Percentiles rank a stretch among this genome's conserved stretches.
Conservation (phyloP, 2,329 filamentous ascomycete genomes). For the Rhytidhysteron rufulum region DNA sequence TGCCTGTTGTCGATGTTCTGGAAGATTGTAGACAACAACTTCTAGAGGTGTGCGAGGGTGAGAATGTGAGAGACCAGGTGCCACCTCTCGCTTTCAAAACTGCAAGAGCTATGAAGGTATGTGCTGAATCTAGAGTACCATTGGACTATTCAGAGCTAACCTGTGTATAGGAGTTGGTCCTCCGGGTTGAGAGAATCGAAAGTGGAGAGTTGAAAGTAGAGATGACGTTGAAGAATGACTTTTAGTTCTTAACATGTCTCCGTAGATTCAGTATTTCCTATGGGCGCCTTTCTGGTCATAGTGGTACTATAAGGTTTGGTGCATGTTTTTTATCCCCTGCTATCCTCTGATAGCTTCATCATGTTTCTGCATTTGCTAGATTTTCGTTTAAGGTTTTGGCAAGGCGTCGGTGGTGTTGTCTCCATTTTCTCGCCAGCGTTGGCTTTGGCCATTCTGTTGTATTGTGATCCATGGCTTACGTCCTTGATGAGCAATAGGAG, state of each 20-base stretch:
- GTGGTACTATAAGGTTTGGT: too few relatives aligned
- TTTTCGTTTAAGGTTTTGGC: background rate
- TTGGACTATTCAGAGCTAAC: conserved; percentile 10
- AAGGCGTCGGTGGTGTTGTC: background rate
- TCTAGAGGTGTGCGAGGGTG: conserved; percentile 56
- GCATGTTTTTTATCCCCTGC: background rate
- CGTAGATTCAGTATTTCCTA: background rate
- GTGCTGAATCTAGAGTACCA: conserved; percentile 1
- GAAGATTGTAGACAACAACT: conserved; percentile 63
- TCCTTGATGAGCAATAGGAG: too few relatives aligned
- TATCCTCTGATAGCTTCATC: background rate
- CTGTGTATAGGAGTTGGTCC: conserved; percentile 35
- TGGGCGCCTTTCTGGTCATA: background rate
- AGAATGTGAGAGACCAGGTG: conserved; percentile 61
- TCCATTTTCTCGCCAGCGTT: background rate
- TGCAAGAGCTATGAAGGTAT: conserved; percentile 71
- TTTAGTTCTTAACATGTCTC: conserved; percentile 12
- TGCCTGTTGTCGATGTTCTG: conserved; percentile 54
- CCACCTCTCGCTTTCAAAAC: conserved; percentile 86
- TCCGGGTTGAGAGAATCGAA: conserved; percentile 39
- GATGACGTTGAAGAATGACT: conserved; percentile 27
- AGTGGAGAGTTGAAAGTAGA: conserved; percentile 34
- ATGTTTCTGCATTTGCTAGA: background rate
- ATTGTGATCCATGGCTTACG: too few relatives aligned
- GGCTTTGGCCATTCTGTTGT: too few relatives aligned